Base-by-base conservation (phyloP, 192 early-diverging fungal species). In the Gaertneriomyces semiglobifer region DNA sequence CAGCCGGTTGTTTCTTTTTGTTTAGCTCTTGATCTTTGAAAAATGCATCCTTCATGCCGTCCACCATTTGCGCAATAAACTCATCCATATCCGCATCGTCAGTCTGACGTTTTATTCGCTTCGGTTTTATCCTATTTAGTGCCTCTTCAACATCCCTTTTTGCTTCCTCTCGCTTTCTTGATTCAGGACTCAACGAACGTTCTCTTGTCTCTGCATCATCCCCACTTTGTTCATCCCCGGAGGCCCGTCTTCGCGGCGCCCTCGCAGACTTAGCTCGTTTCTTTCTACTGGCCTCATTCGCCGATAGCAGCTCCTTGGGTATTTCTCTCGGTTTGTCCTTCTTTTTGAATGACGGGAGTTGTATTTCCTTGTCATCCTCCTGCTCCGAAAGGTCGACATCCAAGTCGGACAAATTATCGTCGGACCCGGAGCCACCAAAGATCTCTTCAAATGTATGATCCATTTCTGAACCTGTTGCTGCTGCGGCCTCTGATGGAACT, bases 11-110 rank as follows among this genome's bases (percentile, higher is more conserved):
- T 44, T 77, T 60, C 18, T 82, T 72, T 51, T 75, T 57, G 52
- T 90, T 88, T 42, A 81, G 72, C 47, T 89, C 83, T 12, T 78
- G 69, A 52, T 92, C 90, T 8, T 75, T 63, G 44, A 79, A 71
- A 0, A 89, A 88, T 5, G 90, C 89, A 45, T 81, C 72, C 62
- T 74, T 74, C 84, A 86, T 86, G 50, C 77, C 77, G 40, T 80
- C 69, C 3, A 78, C 58, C 63, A 82, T 46, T 38, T 65, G 63
- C 16, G 67, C 65, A 33, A 74, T 68, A 50, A 74, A 64, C 55
- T 80, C 81, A 62, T 82, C 81, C 57, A 75, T 52, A 48, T 79
- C 74, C 62, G 68, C 62, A 25, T 75, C 73, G 20, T 79, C 73
- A 12, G 65, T 73, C 38, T 66, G 20, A n/a, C 66, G 64, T 64